phyloP scores from a whole-genome alignment of 2,329 filamentous ascomycete genomes.

The Aspergillus sp. region DNA sequence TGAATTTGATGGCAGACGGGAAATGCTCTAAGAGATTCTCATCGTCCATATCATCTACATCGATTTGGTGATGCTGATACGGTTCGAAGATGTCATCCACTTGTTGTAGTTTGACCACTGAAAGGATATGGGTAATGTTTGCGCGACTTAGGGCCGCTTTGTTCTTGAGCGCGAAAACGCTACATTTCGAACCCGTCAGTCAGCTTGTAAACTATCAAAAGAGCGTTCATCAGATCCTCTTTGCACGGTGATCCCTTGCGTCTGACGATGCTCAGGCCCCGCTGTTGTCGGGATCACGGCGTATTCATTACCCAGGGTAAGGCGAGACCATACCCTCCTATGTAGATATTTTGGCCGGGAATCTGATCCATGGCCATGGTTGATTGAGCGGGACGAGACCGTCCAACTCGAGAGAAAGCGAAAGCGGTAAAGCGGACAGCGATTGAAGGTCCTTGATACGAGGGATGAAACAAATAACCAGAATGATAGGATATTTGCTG shows the following conservation, averaged over 20 bases:
- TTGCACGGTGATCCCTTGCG: not conserved
- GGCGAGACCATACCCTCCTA: constrained; percentile 65
- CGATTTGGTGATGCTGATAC: constrained; percentile 73
- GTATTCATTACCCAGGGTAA: constrained; percentile 5
- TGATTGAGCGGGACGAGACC: not conserved
- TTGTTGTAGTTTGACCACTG: constrained; percentile 66
- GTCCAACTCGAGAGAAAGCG: not conserved
- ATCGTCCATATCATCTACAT: constrained; percentile 88
- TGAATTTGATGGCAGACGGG: constrained; percentile 75
- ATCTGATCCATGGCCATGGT: constrained; percentile 60
- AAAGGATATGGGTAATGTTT: constrained; percentile 88
- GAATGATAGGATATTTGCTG: not conserved
- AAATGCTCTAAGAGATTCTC: constrained; percentile 83
- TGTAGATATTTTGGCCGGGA: constrained; percentile 69
- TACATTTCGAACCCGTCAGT: constrained; percentile 40
- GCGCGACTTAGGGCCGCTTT: constrained; percentile 67
- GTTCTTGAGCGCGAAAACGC: constrained; percentile 75
- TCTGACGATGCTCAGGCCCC: not conserved
- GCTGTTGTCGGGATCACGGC: constrained; percentile 2
- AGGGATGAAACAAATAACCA: not conserved
- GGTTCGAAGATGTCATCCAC: constrained; percentile 58
- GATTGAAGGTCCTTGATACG: not conserved
- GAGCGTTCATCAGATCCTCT: not conserved
- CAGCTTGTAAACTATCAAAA: not conserved
- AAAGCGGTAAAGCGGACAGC: not conserved